phyloP scores from a whole-genome alignment of 768 basidiomycete species.

The Omphalotus guepiniiformis region DNA sequence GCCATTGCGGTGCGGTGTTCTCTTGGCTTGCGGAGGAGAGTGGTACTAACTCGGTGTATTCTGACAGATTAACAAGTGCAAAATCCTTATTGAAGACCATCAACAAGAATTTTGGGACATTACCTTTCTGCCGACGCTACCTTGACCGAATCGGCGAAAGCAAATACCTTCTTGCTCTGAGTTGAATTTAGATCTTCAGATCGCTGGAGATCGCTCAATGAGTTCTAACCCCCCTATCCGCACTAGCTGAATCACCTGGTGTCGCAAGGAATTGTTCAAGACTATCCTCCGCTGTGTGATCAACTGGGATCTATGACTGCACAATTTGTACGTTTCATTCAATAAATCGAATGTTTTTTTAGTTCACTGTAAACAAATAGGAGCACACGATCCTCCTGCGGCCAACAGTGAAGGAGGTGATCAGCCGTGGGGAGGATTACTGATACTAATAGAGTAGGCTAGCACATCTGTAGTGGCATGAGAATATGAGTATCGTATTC shows the following conservation, averaged over 20 bases:
- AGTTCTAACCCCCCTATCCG: conserved; percentile 4
- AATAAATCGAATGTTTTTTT: conserved; percentile 1
- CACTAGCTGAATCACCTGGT: conserved; percentile 85
- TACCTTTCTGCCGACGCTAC: conserved; percentile 95
- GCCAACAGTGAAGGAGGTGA: conserved; percentile 80
- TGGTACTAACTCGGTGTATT: conserved; percentile 2
- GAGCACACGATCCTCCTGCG: conserved; percentile 85
- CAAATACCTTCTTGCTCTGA: conserved; percentile 86
- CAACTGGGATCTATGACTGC: conserved; percentile 87
- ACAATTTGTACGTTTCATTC: conserved; percentile 61
- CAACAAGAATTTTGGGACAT: conserved; percentile 88
- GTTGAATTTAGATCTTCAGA: conserved; percentile 17
- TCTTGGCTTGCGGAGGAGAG: neutral
- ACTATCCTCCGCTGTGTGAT: conserved; percentile 92
- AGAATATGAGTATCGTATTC: too few species aligned
- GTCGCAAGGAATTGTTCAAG: conserved; percentile 66
- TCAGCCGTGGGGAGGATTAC: conserved; percentile 83
- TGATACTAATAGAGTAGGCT: too few species aligned
- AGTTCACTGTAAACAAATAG: conserved; percentile 38
- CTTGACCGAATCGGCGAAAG: conserved; percentile 90
- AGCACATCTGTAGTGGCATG: too few species aligned
- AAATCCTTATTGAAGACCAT: conserved; percentile 85
- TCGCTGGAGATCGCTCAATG: neutral
- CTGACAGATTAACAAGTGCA: conserved; percentile 68
- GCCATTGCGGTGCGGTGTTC: conserved; percentile 57